Percentiles rank a stretch among this genome's conserved stretches.
These are phyloP conservation scores for Suillus placidus DNA, from an alignment of 768 basidiomycete species.

Conservation along the genomic window DNA sequence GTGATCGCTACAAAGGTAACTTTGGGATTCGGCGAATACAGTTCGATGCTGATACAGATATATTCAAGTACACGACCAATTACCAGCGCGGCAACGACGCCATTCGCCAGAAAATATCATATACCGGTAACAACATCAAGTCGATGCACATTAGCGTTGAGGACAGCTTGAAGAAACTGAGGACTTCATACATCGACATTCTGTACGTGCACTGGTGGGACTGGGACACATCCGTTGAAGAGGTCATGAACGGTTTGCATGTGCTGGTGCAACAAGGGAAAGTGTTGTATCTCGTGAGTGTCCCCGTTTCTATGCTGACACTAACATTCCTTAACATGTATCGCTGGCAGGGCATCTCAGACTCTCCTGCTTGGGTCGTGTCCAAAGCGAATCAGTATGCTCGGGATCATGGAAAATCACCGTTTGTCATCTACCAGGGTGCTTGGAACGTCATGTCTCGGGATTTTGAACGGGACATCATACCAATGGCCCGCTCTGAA, in stretches of 20 bases:
- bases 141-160: slow-evolving; percentile 43
- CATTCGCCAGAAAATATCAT: slow-evolving; percentile 38
- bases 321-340: neutral
- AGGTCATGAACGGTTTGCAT: slow-evolving; percentile 44
- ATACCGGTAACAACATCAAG: slow-evolving; percentile 52
- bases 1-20: slow-evolving; percentile 46
- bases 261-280: slow-evolving; percentile 41
- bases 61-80: slow-evolving; percentile 25
- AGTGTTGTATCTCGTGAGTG: slow-evolving; percentile 37
- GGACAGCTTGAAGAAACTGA: slow-evolving; percentile 46
- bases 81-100: slow-evolving; percentile 18
- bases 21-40: neutral
- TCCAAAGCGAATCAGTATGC: slow-evolving; percentile 42
- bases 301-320: slow-evolving; percentile 23
- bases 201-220: slow-evolving; percentile 41
- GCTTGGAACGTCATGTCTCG: slow-evolving; percentile 33
- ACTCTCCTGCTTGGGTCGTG: slow-evolving; percentile 43
- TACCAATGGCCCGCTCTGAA: slow-evolving; percentile 33
- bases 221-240: slow-evolving; percentile 43
- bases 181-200: slow-evolving; percentile 50
- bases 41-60: neutral
- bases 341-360: slow-evolving; percentile 32
- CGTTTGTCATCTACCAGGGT: slow-evolving; percentile 47
- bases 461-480: slow-evolving; percentile 43
- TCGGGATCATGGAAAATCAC: slow-evolving; percentile 39